Evolutionary conservation across 352 stramenopile genomes (phyloP).

Genomic region (Phytophthora cactorum): DNA sequence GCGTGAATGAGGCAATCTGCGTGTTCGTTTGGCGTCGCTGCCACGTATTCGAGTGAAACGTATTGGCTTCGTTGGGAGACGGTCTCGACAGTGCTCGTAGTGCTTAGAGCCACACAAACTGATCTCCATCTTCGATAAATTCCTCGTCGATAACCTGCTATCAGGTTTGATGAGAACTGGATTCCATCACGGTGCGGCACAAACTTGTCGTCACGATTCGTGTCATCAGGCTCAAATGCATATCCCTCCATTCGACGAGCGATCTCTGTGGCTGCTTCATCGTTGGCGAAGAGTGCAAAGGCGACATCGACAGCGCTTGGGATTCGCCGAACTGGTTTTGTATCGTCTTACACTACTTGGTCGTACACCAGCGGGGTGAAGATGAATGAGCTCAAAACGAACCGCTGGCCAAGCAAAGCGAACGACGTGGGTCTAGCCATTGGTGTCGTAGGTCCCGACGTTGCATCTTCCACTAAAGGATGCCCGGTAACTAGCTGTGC

Average conservation of each 20-base stretch:
- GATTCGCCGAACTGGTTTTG: constrained; percentile 20
- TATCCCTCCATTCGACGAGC: constrained; percentile 11
- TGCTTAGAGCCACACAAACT: constrained; percentile 4
- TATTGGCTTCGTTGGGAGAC: constrained; percentile 6
- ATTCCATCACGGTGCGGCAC: background rate
- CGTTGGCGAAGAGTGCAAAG: constrained; percentile 31
- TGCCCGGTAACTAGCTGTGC: background rate
- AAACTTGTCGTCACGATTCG: background rate
- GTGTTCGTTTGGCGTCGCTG: constrained; percentile 29
- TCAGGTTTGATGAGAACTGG: background rate
- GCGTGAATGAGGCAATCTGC: constrained; percentile 29
- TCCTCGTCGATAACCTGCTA: background rate
- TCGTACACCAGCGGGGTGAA: constrained; percentile 33
- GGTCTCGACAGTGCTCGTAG: constrained; percentile 23
- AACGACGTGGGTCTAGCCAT: constrained; percentile 7
- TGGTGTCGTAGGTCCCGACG: background rate
- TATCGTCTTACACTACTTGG: constrained; percentile 14
- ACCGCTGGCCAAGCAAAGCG: constrained; percentile 25
- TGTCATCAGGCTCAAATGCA: background rate
- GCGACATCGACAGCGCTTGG: constrained; percentile 30
- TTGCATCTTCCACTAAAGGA: background rate
- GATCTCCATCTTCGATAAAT: background rate
- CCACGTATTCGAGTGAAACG: constrained; percentile 24
- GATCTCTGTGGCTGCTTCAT: constrained; percentile 14
- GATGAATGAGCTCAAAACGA: constrained; percentile 36